A percentile compares a stretch with the other conserved stretches of the same genome.
Conservation (phyloP, 2,329 filamentous ascomycete genomes). For the Clarireedia paspali region DNA sequence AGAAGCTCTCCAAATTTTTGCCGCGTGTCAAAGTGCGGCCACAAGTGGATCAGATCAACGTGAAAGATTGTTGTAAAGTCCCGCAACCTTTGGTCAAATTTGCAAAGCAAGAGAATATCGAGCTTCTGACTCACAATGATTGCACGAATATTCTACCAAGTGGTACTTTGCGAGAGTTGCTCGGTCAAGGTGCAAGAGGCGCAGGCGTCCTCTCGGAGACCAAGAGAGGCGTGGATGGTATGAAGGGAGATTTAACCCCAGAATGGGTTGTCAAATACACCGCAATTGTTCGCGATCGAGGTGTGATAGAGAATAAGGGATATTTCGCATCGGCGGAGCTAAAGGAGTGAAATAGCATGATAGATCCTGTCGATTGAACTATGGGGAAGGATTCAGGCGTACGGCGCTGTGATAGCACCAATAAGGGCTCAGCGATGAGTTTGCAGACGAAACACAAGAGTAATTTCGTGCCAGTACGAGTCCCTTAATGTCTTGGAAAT, state of each 20-base stretch:
- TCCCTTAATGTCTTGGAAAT: background rate
- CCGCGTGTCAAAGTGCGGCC: slow-evolving; percentile 52
- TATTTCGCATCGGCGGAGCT: slow-evolving; percentile 87
- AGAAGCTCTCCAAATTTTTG: background rate
- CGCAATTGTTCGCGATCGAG: slow-evolving; percentile 84
- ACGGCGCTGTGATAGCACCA: background rate
- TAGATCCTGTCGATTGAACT: background rate
- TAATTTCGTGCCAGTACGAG: background rate
- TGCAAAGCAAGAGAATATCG: slow-evolving; percentile 75
- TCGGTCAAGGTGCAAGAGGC: slow-evolving; percentile 64
- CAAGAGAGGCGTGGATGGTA: slow-evolving; percentile 40
- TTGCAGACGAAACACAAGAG: too few relatives aligned
- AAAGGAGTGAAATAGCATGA: slow-evolving; percentile 30
- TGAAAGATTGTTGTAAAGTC: slow-evolving; percentile 91
- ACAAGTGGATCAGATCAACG: slow-evolving; percentile 89
- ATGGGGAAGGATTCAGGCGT: background rate
- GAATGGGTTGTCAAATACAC: slow-evolving; percentile 98
- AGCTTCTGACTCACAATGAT: slow-evolving; percentile 89
- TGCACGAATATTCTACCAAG: slow-evolving; percentile 84
- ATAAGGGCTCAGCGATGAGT: background rate
- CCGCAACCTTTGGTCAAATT: slow-evolving; percentile 78
- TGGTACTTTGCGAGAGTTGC: slow-evolving; percentile 75
- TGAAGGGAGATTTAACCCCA: slow-evolving; percentile 72
- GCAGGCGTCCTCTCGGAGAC: slow-evolving; percentile 63
- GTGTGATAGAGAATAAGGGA: slow-evolving; percentile 96